These are phyloP conservation scores for Vigna mungo DNA, from an alignment of 306 rosid genomes.

Conservation along the genomic window DNA sequence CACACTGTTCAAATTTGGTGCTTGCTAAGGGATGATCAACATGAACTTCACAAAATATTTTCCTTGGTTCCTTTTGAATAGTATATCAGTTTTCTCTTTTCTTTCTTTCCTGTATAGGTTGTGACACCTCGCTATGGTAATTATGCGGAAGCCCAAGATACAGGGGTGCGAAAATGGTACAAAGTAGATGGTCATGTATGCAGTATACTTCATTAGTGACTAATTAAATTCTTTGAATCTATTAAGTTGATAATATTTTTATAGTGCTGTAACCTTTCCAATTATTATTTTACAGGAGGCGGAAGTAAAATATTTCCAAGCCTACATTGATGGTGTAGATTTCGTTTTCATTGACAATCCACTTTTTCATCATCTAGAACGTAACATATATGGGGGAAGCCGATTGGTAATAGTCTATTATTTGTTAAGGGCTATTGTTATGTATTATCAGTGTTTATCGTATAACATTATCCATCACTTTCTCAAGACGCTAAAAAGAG, in stretches of 20 bases:
- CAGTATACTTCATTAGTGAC: constrained; percentile 28
- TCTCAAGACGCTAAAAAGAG: background rate
- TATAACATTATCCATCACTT: background rate
- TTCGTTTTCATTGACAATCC: constrained; percentile 73
- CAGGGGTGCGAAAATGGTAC: constrained; percentile 65
- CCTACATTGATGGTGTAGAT: constrained; percentile 84
- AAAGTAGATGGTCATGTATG: constrained; percentile 70
- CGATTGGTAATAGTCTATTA: constrained; percentile 58
- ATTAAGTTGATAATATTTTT: background rate
- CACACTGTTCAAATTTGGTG: background rate
- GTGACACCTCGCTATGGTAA: constrained; percentile 69
- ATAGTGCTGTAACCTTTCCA: constrained; percentile 30
- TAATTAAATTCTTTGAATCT: constrained; percentile 7
- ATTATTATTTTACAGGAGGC: constrained; percentile 59
- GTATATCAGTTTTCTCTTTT: constrained; percentile 2
- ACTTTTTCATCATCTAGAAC: constrained; percentile 54
- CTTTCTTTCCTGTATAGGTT: constrained; percentile 53
- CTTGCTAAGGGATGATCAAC: background rate
- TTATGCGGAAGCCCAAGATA: constrained; percentile 63
- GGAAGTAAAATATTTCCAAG: constrained; percentile 73
- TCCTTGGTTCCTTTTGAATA: background rate
- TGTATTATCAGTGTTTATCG: background rate
- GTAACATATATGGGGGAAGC: constrained; percentile 71
- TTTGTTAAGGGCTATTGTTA: constrained; percentile 23
- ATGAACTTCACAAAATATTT: background rate